Evolutionary conservation across 441 rosid species (phyloP).

Genomic region (Brassica hybrid): DNA sequence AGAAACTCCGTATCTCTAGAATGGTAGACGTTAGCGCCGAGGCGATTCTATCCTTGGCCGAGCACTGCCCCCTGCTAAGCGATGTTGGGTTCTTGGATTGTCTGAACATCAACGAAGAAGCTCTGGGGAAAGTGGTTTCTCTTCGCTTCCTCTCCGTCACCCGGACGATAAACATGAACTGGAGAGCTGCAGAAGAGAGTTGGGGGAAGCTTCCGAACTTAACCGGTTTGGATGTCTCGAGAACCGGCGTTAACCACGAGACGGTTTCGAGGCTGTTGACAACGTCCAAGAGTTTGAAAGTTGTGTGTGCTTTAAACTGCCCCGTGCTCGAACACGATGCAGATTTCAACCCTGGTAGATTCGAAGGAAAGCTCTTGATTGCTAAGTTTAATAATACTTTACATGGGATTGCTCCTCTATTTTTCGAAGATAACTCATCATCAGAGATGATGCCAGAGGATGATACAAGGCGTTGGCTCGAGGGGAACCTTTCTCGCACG

Average conservation of each 20-base stretch:
- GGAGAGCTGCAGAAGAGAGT: conserved; percentile 65
- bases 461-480: conserved; percentile 80
- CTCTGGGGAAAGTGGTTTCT: conserved; percentile 74
- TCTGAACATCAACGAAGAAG: conserved; percentile 73
- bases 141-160: conserved; percentile 52
- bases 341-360: conserved; percentile 46
- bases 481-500: conserved; percentile 23
- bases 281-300: conserved; percentile 74
- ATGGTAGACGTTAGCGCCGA: conserved; percentile 76
- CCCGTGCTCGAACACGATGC: conserved; percentile 61
- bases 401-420: conserved; percentile 63
- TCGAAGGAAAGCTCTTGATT: conserved; percentile 69
- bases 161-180: conserved; percentile 55
- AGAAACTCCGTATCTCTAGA: conserved; percentile 83
- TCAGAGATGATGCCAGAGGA: conserved; percentile 60
- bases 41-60: conserved; percentile 81
- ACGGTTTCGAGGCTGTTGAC: conserved; percentile 69
- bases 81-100: conserved; percentile 93
- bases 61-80: conserved; percentile 64
- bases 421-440: conserved; percentile 54
- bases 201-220: conserved; percentile 86
- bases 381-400: conserved; percentile 60
- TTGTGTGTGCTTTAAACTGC: conserved; percentile 89
- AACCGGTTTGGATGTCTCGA: conserved; percentile 86
- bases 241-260: conserved; percentile 71